These are phyloP conservation scores for Chaetoscypha palmicola DNA, from an alignment of 2,329 filamentous ascomycete genomes.

Conservation along the genomic window DNA sequence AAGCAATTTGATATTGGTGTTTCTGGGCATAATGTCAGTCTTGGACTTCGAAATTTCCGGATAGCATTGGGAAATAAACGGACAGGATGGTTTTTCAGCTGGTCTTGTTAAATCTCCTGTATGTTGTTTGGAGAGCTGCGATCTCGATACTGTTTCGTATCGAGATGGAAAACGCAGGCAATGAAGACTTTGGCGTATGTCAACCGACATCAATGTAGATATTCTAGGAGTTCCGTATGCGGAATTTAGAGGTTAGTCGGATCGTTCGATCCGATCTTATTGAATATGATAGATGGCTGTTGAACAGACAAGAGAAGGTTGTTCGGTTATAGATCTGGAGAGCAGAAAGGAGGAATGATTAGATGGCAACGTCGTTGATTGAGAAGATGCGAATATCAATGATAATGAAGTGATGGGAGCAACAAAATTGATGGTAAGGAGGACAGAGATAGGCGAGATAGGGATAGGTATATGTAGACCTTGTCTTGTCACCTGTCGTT, in stretches of 20 bases:
- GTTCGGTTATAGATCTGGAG: neutral
- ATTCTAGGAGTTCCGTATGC: slow-evolving; percentile 11
- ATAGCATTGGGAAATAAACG: slow-evolving; percentile 7
- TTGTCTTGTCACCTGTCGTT: slow-evolving; percentile 8
- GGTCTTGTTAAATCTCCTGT: slow-evolving; percentile 40
- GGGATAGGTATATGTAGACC: slow-evolving; percentile 20
- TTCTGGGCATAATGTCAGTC: slow-evolving; percentile 15
- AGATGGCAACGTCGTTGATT: neutral
- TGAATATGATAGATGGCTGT: neutral
- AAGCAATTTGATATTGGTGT: slow-evolving; percentile 8
- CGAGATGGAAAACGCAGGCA: slow-evolving; percentile 48
- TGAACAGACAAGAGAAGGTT: neutral
- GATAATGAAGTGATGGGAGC: too few species aligned
- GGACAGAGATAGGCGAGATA: slow-evolving; percentile 12
- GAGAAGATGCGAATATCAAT: too few species aligned
- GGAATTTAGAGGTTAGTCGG: slow-evolving; percentile 9
- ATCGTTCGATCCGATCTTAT: slow-evolving; percentile 11
- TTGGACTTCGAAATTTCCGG: neutral
- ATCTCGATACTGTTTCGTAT: slow-evolving; percentile 49
- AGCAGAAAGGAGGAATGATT: neutral
- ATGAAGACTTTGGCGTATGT: slow-evolving; percentile 45
- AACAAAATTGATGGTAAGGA: neutral
- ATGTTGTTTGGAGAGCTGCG: slow-evolving; percentile 48
- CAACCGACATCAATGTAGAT: slow-evolving; percentile 50
- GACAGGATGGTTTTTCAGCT: slow-evolving; percentile 28